Evolutionary conservation across 192 early-diverging fungal genomes (phyloP), one percentile per base, ranked within the genome.

Genomic region (Mortierella claussenii): DNA sequence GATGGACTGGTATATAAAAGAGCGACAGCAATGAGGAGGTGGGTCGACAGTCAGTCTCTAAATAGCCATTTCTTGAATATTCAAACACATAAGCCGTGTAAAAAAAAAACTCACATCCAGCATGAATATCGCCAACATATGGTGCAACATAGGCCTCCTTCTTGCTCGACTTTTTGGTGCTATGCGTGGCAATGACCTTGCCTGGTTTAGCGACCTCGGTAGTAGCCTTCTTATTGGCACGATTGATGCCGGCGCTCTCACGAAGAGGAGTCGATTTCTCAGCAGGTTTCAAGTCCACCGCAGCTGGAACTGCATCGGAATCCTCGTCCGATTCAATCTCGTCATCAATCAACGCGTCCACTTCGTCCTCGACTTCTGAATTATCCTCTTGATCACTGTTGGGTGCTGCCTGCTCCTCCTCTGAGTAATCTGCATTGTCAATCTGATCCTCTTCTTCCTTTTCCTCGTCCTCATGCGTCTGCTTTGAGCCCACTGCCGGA

Each of bases 71-170:
- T n/a, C n/a, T n/a, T n/a, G n/a, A n/a, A n/a, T n/a, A n/a, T n/a
- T n/a, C n/a, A n/a, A n/a, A n/a, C 28, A 6, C 27, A 54, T 2
- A 65, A 2, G 20, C 18, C 24, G 37, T 21, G 10, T 20, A 68
- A 20, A 27, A 47, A 47, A 17, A 17, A 13, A 11, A 47, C 73
- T 52, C 67, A 76, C 73, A 76, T 43, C 73, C 73, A 33, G 24
- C 34, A 28, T 76, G 44, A n/a, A 76, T 76, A 44, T 67, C 64
- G 4, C 73, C 73, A 4, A 76, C 53, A 32, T 76, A 33, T 12
- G 52, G 55, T 6, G 44, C 56, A 30, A 65, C 44, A 55, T 58
- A 60, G 9, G n/a, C n/a, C n/a, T n/a, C n/a, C n/a, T n/a, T n/a
- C n/a, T n/a, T n/a, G n/a, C n/a, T n/a, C n/a, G n/a, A n/a, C n/a